Percentiles rank a stretch among this genome's conserved stretches.
These are phyloP conservation scores for Trematosphaeria pertusa DNA, from an alignment of 2,329 filamentous ascomycete genomes.

Conservation along the genomic window DNA sequence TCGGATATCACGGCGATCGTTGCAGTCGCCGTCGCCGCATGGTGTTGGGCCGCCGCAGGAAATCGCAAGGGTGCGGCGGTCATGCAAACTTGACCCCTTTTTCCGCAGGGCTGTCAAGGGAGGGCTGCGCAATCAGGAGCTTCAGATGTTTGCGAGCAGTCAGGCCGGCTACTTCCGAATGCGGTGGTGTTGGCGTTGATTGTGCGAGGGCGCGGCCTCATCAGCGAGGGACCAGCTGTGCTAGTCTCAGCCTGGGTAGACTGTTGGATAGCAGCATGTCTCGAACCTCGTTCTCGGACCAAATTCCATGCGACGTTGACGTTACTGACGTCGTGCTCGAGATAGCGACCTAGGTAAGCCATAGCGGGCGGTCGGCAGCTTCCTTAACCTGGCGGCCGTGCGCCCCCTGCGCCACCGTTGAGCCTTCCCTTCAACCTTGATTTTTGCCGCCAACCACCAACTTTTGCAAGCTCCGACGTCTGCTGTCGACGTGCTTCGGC, in stretches of 20 bases:
- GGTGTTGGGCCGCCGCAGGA: neutral
- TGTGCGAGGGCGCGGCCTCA: neutral
- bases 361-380: no score
- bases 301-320: no score
- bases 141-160: neutral
- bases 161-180: neutral
- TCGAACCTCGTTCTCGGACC: no score
- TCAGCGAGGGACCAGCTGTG: neutral
- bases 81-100: neutral
- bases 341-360: no score
- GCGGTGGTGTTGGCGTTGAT: neutral
- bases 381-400: no score
- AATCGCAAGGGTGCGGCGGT: neutral
- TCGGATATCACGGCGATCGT: neutral
- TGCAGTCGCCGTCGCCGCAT: neutral
- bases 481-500: constrained; percentile 6
- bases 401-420: no score
- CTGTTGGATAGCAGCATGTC: no score
- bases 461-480: neutral
- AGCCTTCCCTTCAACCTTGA: no score
- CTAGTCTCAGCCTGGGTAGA: no score
- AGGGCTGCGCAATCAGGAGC: neutral
- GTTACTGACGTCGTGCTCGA: no score
- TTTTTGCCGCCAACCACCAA: no score
- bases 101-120: neutral